Conservation (phyloP, 305 asterid genomes). For the Ilex paraguariensis region DNA sequence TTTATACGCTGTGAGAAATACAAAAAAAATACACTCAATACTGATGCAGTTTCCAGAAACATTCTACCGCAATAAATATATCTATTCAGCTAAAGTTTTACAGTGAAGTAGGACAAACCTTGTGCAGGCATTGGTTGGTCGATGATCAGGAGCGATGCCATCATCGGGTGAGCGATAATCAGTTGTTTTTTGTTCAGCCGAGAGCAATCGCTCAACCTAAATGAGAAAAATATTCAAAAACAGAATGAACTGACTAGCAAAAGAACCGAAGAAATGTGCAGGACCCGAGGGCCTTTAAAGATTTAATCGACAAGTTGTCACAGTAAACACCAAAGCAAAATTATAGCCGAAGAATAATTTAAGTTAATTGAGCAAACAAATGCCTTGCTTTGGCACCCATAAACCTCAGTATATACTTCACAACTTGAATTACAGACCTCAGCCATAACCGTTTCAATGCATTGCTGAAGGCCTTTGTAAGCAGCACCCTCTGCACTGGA, state of each 20-base stretch:
- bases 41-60: no score
- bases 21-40: no score
- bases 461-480: slow-evolving; percentile 95
- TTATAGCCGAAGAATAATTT: no score
- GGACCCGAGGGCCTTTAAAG: no score
- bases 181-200: slow-evolving; percentile 90
- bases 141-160: slow-evolving; percentile 86
- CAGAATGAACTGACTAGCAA: slow-evolving; percentile 1
- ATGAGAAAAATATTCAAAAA: slow-evolving; percentile 16
- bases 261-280: no score
- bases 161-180: slow-evolving; percentile 94
- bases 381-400: no score
- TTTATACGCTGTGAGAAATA: no score
- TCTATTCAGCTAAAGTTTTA: not conserved
- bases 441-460: slow-evolving; percentile 95
- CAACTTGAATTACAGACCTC: slow-evolving; percentile 55
- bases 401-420: not conserved
- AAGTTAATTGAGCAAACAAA: no score
- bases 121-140: slow-evolving; percentile 90
- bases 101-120: slow-evolving; percentile 43
- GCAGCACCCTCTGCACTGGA: slow-evolving; percentile 96
- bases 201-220: slow-evolving; percentile 85
- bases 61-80: no score
- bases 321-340: no score
- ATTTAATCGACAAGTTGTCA: no score